These are phyloP conservation scores for Noccaea caerulescens DNA, from an alignment of 345 rosid genomes.

Conservation along the genomic window DNA sequence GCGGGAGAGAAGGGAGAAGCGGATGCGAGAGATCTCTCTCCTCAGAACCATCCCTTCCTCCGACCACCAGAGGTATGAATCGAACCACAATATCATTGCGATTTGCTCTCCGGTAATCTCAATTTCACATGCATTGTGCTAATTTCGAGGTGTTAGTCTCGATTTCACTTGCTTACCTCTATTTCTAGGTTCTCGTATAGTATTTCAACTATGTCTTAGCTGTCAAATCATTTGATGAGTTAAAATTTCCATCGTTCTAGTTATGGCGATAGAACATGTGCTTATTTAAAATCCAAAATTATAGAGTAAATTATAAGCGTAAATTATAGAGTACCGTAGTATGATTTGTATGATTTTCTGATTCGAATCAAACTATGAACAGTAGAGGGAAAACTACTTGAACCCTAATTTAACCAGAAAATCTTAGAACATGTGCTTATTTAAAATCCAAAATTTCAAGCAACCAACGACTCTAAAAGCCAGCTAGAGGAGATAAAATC, in stretches of 20 bases:
- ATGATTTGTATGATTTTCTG: conserved; percentile 19
- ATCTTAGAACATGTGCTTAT: not conserved
- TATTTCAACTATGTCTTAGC: not conserved
- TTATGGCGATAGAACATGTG: not conserved
- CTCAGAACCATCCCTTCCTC: conserved; percentile 89
- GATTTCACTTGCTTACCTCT: not conserved
- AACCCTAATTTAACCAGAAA: not conserved
- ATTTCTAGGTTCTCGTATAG: not conserved
- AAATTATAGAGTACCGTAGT: no score
- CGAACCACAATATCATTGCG: not conserved
- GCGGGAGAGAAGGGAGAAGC: conserved; percentile 73
- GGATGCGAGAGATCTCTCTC: conserved; percentile 82
- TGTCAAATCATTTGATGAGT: not conserved
- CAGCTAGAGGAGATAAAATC: not conserved
- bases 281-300: no score
- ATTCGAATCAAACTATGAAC: not conserved
- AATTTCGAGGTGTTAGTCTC: not conserved
- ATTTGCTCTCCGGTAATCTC: not conserved
- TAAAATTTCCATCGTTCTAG: not conserved
- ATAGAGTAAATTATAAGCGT: no score
- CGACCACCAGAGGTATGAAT: conserved; percentile 72
- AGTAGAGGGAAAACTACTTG: not conserved
- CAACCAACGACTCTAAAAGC: not conserved
- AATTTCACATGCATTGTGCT: not conserved
- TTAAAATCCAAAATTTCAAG: not conserved